Percentiles rank a stretch among this genome's conserved stretches.
Evolutionary conservation across 768 basidiomycete species (phyloP).

Genomic region (Pisolithus microcarpus): DNA sequence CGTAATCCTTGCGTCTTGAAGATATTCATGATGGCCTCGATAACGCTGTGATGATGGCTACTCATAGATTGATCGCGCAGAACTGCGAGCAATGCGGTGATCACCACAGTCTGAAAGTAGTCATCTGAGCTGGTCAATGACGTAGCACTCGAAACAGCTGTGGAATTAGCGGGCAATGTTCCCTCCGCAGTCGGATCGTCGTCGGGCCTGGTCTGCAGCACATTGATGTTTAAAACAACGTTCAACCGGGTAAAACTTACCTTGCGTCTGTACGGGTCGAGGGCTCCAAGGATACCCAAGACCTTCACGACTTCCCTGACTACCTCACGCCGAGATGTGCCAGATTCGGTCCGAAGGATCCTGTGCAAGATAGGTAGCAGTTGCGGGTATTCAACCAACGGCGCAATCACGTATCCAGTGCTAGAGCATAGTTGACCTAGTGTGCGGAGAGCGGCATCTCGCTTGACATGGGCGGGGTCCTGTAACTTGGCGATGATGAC

Average conservation of each 20-base stretch:
- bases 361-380: conserved; percentile 79
- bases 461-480: conserved; percentile 83
- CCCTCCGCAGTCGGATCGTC: conserved; percentile 61
- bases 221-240: conserved; percentile 4
- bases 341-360: conserved; percentile 77
- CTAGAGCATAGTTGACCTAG: conserved; percentile 94
- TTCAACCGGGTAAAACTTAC: conserved; percentile 33
- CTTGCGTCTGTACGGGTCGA: conserved; percentile 94
- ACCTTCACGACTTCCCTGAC: conserved; percentile 93
- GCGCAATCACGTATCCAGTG: conserved; percentile 90
- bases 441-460: conserved; percentile 90
- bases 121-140: conserved; percentile 73
- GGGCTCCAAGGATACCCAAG: conserved; percentile 89
- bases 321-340: conserved; percentile 74
- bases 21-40: conserved; percentile 97
- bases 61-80: conserved; percentile 84
- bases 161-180: conserved; percentile 54
- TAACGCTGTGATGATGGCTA: conserved; percentile 85
- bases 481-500: conserved; percentile 83
- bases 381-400: conserved; percentile 86
- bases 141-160: conserved; percentile 57
- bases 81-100: conserved; percentile 79
- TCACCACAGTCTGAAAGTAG: conserved; percentile 95
- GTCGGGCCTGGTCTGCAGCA: conserved; percentile 45
- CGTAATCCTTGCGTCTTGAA: conserved; percentile 97